Conservation (phyloP, 2,329 filamentous ascomycete species). For the Aureobasidium lini region DNA sequence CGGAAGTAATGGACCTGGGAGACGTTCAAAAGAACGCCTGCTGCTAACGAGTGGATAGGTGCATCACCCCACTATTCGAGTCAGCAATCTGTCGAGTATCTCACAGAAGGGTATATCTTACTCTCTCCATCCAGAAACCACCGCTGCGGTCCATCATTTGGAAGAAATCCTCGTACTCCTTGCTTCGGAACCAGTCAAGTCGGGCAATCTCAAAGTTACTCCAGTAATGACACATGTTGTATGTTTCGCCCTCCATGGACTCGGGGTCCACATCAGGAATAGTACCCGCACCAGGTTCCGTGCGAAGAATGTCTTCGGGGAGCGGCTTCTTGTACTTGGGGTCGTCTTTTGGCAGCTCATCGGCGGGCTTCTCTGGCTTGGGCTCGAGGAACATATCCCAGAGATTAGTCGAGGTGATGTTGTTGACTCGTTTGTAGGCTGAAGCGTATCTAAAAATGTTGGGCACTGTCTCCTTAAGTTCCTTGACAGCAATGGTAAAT, state of each 20-base stretch:
- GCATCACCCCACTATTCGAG: constrained; percentile 87
- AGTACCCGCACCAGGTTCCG: constrained; percentile 61
- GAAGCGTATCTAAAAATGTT: constrained; percentile 99
- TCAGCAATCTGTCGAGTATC: constrained; percentile 29
- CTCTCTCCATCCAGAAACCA: constrained; percentile 98
- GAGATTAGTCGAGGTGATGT: constrained; percentile 80
- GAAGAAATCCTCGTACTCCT: constrained; percentile 97
- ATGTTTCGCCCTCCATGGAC: constrained; percentile 92
- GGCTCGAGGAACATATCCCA: constrained; percentile 99
- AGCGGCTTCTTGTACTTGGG: constrained; percentile 60
- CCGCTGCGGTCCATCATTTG: constrained; percentile 97
- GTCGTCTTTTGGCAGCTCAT: constrained; percentile 42
- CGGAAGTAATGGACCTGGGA: constrained; percentile 97
- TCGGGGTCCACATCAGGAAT: constrained; percentile 82
- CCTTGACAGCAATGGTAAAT: constrained; percentile 97
- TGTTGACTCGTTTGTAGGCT: constrained; percentile 89
- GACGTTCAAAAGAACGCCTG: constrained; percentile 73
- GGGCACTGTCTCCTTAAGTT: constrained; percentile 92
- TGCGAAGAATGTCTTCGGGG: constrained; percentile 73
- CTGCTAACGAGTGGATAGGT: constrained; percentile 93
- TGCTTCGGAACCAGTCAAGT: constrained; percentile 92
- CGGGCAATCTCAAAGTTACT: constrained; percentile 98
- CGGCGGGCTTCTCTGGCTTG: constrained; percentile 52
- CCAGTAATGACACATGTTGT: constrained; percentile 99
- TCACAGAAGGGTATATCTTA: constrained; percentile 39